Evolutionary conservation across 768 basidiomycete genomes (phyloP), one percentile per base, ranked within the genome.

Genomic region (Mycena sanguinolenta): DNA sequence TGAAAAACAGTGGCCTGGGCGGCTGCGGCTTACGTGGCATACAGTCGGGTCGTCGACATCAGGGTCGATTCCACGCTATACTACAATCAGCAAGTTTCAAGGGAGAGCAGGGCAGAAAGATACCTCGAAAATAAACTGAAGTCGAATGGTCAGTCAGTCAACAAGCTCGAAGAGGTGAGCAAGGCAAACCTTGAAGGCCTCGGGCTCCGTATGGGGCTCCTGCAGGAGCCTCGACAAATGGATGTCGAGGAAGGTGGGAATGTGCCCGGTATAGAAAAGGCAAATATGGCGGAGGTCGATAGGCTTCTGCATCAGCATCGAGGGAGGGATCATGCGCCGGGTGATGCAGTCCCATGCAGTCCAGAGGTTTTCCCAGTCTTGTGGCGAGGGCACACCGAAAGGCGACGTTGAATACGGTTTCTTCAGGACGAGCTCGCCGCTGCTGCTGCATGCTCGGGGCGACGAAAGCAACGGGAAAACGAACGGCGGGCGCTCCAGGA

Each of bases 221-320:
- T 89, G 77, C 59, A 98, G 79, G 16, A 95, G 80, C 58, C 87
- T 85, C 3, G 94, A 94, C 57, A 97, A 81, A 76, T 97, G 93
- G 27, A 98, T 98, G 75, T 98, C 97, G 71, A 97, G 80, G 83
- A 97, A 98, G 23, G 94, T 87, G 2, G 95, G 95, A 54, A 98
- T 95, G 78, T 99, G 98, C 0, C 97, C 97, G 16, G 95, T 77
- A 80, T 98, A 98, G 82, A 99, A 99, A n/a, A 99, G 86, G 76
- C 96, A 97, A 65, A 97, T 96, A 79, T 99, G 97, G 34, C 98
- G 88, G 54, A 99, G 83, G 76, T 98, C 92, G 70, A 99, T 98
- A 4, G 97, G 97, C 78, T 95, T 97, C 77, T 94, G 85, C 78
- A 91, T 91, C 28, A 97, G 84, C 92, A 98, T 94, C 30, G 90